Conservation (phyloP, 345 rosid genomes). For the Mallotus nudiflorus region DNA sequence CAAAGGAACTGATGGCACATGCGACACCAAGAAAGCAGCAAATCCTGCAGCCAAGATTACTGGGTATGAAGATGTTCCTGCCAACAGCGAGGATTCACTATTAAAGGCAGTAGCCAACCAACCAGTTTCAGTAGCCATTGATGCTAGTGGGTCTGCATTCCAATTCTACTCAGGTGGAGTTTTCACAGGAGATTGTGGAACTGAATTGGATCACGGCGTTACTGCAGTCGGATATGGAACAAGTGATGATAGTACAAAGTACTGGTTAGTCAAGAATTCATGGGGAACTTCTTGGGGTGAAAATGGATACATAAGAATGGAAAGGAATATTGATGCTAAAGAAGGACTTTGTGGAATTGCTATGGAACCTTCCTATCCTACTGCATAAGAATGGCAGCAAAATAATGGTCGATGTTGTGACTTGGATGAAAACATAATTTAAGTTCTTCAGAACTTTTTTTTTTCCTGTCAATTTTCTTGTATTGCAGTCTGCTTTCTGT, state of each 20-base stretch:
- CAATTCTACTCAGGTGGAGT: conserved; percentile 21
- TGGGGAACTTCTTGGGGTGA: conserved; percentile 26
- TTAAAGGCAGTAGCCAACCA: conserved; percentile 25
- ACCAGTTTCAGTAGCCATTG: conserved; percentile 28
- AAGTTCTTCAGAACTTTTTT: too few relatives aligned
- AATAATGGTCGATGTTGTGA: too few relatives aligned
- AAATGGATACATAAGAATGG: conserved; percentile 22
- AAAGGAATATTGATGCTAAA: conserved; percentile 9
- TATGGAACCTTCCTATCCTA: conserved; percentile 28
- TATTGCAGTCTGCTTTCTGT: too few relatives aligned
- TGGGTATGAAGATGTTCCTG: conserved; percentile 18
- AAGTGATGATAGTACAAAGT: conserved; percentile 5
- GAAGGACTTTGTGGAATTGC: conserved; percentile 29
- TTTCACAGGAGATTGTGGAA: conserved; percentile 21
- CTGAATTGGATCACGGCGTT: conserved; percentile 22
- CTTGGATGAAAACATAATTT: too few relatives aligned
- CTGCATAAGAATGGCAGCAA: not conserved
- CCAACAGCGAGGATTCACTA: conserved; percentile 18
- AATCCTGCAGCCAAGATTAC: conserved; percentile 9
- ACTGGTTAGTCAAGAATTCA: conserved; percentile 27
- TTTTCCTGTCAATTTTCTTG: too few relatives aligned
- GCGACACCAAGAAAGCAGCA: not conserved
- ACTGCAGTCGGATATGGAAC: conserved; percentile 25
- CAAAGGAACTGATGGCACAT: conserved; percentile 1
- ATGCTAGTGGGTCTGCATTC: conserved; percentile 21